phyloP scores from a whole-genome alignment of 2,329 filamentous ascomycete species.

The Fusarium sp. region DNA sequence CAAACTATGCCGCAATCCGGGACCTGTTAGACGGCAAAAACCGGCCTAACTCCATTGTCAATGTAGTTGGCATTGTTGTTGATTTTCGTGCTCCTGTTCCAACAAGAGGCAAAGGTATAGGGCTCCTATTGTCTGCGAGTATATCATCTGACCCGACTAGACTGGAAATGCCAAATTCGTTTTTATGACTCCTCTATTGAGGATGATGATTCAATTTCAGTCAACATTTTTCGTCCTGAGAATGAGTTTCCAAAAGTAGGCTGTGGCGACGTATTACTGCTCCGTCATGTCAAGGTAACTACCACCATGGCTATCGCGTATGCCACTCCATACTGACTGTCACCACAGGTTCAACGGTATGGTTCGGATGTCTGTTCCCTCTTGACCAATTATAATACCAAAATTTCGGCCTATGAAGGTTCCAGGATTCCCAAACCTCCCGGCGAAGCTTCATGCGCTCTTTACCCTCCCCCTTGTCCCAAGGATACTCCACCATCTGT shows the following conservation, averaged over 20 bases:
- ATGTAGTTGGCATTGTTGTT: slow-evolving; percentile 77
- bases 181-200: slow-evolving; percentile 71
- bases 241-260: slow-evolving; percentile 63
- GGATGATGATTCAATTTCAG: slow-evolving; percentile 55
- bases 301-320: too few relatives aligned
- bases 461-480: slow-evolving; percentile 39
- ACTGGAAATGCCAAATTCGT: slow-evolving; percentile 71
- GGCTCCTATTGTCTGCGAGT: slow-evolving; percentile 19
- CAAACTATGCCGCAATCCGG: slow-evolving; percentile 51
- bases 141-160: slow-evolving; percentile 53
- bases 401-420: slow-evolving; percentile 60
- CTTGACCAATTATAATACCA: slow-evolving; percentile 58
- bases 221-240: slow-evolving; percentile 72
- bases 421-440: slow-evolving; percentile 53
- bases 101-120: slow-evolving; percentile 65
- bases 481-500: slow-evolving; percentile 40
- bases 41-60: slow-evolving; percentile 57
- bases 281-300: slow-evolving; percentile 68
- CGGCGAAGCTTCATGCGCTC: slow-evolving; percentile 52
- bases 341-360: slow-evolving; percentile 59
- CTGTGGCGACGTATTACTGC: slow-evolving; percentile 55
- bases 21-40: slow-evolving; percentile 59
- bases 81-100: slow-evolving; percentile 69
- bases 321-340: slow-evolving; percentile 21
- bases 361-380: slow-evolving; percentile 56